Evolutionary conservation across 2,329 filamentous ascomycete genomes (phyloP), one percentile per base, ranked within the genome.

Genomic region (Seiridium unicorne): DNA sequence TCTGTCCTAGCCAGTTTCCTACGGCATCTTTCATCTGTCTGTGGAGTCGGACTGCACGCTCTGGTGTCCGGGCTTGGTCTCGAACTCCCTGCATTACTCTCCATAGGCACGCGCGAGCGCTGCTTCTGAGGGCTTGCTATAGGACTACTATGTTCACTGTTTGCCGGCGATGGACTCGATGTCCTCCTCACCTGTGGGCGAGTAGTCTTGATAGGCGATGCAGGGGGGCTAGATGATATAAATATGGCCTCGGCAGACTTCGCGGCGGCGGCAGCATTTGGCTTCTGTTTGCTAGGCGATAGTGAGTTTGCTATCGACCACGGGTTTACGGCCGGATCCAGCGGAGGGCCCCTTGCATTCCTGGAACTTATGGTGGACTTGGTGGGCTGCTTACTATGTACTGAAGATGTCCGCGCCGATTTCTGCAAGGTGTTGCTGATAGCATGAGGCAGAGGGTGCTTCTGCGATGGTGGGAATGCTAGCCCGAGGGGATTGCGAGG

Each of bases 291-390:
- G 49, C 49, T 53, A 53, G 49, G 49, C 49, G 38, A 63, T 68
- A 75, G 79, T 80, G 77, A 81, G 78, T 76, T 72, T 65, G 70
- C 70, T 65, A 75, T 72, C 59, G 73, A 74, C 75, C 78, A 76
- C 57, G 73, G 69, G 62, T 73, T 77, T 58, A 70, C 63, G 6
- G 54, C 68, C 3, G 69, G 36, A 38, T 69, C 64, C 36, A 65
- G 64, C 57, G 62, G 60, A 49, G 60, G 59, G 62, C 61, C 59
- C 60, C 67, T 68, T 61, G 61, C 58, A 60, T 67, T 68, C 62
- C 64, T 58, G 47, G 61, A 64, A 55, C 68, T 46, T 35, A 51
- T 65, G 32, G 49, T 65, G 48, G 63, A 59, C 55, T 68, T 69
- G 51, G 66, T 55, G 44, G 46, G 13, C 59, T 66, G 70, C 65